A percentile compares a stretch with the other conserved stretches of the same genome.
phyloP scores from a whole-genome alignment of 345 rosid species.

The Eutrema heterophyllum region DNA sequence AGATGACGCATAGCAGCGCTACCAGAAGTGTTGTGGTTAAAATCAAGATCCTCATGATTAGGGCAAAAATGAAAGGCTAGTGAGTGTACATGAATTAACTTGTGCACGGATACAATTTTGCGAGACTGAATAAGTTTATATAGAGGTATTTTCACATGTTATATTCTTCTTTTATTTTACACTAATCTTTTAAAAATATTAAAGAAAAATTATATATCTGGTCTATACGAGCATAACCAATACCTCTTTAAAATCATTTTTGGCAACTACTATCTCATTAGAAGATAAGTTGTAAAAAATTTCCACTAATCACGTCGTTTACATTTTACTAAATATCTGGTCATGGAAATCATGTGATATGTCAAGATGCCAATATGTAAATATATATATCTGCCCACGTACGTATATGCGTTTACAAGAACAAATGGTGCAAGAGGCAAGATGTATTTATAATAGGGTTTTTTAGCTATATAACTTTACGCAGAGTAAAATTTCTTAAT shows the following conservation, averaged over 20 bases:
- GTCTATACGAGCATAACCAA: neutral
- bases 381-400: too few relatives aligned
- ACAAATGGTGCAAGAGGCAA: too few relatives aligned
- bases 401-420: too few relatives aligned
- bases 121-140: neutral
- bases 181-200: neutral
- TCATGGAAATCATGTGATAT: neutral
- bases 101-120: neutral
- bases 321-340: slow-evolving; percentile 10
- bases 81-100: neutral
- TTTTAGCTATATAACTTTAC: too few relatives aligned
- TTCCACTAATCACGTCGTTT: neutral
- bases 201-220: neutral
- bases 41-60: neutral
- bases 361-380: too few relatives aligned
- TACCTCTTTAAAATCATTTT: too few relatives aligned
- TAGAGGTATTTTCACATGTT: neutral
- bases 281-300: neutral
- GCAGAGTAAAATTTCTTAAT: too few relatives aligned
- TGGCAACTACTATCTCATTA: neutral
- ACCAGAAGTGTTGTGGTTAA: neutral
- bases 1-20: neutral
- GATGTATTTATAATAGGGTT: too few relatives aligned
- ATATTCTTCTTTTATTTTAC: neutral
- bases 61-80: neutral